Percentiles rank a stretch among this genome's conserved stretches.
phyloP scores from a whole-genome alignment of 495 filamentous ascomycete species.

The Daldinia loculata region DNA sequence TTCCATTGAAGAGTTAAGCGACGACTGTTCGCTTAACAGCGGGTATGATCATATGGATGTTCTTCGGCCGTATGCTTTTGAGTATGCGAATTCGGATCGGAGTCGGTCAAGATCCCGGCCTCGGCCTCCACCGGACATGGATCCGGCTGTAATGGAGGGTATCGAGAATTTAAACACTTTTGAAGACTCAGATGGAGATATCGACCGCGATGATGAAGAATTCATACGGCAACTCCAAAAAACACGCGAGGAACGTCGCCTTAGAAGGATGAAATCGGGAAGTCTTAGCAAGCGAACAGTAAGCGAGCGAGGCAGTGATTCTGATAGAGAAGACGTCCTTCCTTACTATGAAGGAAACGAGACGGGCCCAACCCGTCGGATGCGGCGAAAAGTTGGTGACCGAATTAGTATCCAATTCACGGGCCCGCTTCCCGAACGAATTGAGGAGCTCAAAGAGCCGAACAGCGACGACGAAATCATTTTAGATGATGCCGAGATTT shows the following conservation, averaged over 20 bases:
- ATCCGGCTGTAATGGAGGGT: slow-evolving; percentile 50
- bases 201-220: slow-evolving; percentile 53
- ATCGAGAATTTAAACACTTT: slow-evolving; percentile 54
- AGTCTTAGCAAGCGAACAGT: slow-evolving; percentile 64
- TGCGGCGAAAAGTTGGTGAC: slow-evolving; percentile 58
- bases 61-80: slow-evolving; percentile 54
- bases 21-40: slow-evolving; percentile 49
- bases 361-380: slow-evolving; percentile 55
- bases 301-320: slow-evolving; percentile 62
- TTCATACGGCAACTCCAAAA: slow-evolving; percentile 42
- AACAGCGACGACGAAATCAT: slow-evolving; percentile 59
- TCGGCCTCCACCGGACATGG: slow-evolving; percentile 45
- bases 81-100: slow-evolving; percentile 56
- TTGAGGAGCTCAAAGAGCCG: slow-evolving; percentile 62
- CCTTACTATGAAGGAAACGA: slow-evolving; percentile 54
- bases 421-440: slow-evolving; percentile 58
- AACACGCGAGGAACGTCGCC: slow-evolving; percentile 51
- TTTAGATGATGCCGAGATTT: slow-evolving; percentile 51
- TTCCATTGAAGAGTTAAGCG: slow-evolving; percentile 57
- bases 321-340: slow-evolving; percentile 61
- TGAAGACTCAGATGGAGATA: slow-evolving; percentile 53
- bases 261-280: slow-evolving; percentile 59
- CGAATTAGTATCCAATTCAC: slow-evolving; percentile 59
- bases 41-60: slow-evolving; percentile 52
- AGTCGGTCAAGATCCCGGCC: slow-evolving; percentile 52